phyloP scores from a whole-genome alignment of 2,329 filamentous ascomycete genomes.

The Penicillium oxalicum region DNA sequence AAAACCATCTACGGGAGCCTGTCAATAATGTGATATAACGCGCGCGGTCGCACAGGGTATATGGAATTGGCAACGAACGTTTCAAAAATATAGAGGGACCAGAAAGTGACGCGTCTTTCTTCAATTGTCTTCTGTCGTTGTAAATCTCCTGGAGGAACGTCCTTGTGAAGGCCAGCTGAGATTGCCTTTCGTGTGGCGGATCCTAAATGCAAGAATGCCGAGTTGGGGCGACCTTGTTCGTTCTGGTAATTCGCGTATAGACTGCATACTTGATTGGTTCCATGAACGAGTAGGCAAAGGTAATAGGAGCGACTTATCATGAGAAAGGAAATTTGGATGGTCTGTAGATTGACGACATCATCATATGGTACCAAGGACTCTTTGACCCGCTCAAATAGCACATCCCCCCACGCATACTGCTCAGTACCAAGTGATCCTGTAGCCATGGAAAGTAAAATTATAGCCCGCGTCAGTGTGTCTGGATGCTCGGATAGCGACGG shows the following conservation, averaged over 20 bases:
- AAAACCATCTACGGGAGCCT: conserved; percentile 35
- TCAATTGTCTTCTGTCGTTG: conserved; percentile 31
- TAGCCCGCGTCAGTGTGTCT: conserved; percentile 34
- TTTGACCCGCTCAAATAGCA: conserved; percentile 42
- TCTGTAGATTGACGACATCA: conserved; percentile 43
- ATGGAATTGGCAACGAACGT: conserved; percentile 26
- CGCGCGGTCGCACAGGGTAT: no score
- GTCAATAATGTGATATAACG: neutral
- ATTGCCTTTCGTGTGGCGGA: conserved; percentile 40
- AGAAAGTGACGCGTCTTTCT: conserved; percentile 36
- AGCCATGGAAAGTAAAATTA: conserved; percentile 36
- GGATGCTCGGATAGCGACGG: conserved; percentile 26
- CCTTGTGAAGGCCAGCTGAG: conserved; percentile 42
- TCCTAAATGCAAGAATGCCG: conserved; percentile 39
- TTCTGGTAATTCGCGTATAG: conserved; percentile 40
- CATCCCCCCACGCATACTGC: conserved; percentile 37
- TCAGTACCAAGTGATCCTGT: conserved; percentile 36
- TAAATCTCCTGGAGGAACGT: conserved; percentile 27
- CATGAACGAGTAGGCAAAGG: neutral
- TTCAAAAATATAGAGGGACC: conserved; percentile 42
- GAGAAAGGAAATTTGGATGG: conserved; percentile 39
- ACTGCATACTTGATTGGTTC: conserved; percentile 9
- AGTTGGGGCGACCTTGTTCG: conserved; percentile 43
- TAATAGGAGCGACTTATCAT: conserved; percentile 40
- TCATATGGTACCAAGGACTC: conserved; percentile 34